Percentiles rank a stretch among this genome's conserved stretches.
phyloP scores from a whole-genome alignment of 73 alveolate species.

The Tetrahymena elliotti region DNA sequence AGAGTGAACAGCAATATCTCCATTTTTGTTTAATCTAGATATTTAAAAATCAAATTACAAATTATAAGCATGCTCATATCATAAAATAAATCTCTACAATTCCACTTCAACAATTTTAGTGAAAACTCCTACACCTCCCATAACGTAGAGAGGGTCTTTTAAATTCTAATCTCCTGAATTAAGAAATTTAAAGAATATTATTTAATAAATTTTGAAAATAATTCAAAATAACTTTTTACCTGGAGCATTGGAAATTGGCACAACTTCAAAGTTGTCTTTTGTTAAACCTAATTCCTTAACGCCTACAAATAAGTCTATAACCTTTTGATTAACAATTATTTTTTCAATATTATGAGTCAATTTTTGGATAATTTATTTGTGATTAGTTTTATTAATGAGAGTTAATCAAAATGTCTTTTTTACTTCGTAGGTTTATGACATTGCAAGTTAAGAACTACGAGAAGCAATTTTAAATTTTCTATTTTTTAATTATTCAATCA shows the following conservation, averaged over 20 bases:
- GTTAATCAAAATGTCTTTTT: neutral
- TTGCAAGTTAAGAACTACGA: constrained; percentile 50
- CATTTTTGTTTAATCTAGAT: constrained; percentile 26
- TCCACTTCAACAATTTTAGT: constrained; percentile 51
- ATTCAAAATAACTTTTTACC: neutral
- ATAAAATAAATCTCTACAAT: neutral
- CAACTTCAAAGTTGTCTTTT: neutral
- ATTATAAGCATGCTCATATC: neutral
- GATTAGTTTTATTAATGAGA: too few species aligned
- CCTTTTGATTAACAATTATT: neutral
- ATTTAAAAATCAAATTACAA: neutral
- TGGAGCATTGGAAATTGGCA: neutral
- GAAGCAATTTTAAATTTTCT: constrained; percentile 53
- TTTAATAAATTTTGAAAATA: neutral
- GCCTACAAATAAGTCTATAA: neutral
- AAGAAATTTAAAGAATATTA: neutral
- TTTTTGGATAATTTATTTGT: too few species aligned
- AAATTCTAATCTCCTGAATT: constrained; percentile 53
- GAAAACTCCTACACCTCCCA: constrained; percentile 60
- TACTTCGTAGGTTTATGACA: constrained; percentile 48
- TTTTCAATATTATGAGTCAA: neutral
- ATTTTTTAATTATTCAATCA: neutral
- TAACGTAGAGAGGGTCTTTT: constrained; percentile 43
- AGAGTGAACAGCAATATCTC: constrained; percentile 63
- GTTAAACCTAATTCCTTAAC: neutral